Evolutionary conservation across 371 early-diverging fungal genomes (phyloP).

Genomic region (Mortierella sp.): DNA sequence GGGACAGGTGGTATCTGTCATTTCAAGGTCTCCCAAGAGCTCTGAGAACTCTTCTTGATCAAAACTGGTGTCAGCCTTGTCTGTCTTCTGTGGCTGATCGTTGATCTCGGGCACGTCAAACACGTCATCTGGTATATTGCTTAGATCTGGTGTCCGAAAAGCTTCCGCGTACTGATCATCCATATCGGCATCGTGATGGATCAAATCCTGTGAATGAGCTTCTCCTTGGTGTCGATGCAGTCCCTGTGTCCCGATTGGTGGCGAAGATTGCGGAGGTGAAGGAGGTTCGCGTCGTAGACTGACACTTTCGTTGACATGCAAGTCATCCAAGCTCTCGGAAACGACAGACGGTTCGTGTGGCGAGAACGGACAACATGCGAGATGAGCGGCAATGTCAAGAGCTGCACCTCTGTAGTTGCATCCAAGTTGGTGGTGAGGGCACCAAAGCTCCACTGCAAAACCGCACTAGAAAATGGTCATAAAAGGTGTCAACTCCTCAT

Average conservation of each 20-base stretch:
- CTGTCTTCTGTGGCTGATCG: not conserved
- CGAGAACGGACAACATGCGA: conserved; percentile 18
- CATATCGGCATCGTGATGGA: not conserved
- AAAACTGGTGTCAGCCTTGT: not conserved
- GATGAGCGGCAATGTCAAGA: conserved; percentile 18
- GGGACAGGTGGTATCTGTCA: conserved; percentile 24
- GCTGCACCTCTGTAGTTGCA: conserved; percentile 25
- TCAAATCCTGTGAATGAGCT: not conserved
- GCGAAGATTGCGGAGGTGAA: conserved; percentile 42
- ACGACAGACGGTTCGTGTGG: not conserved
- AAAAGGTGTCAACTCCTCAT: not conserved
- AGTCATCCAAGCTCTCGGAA: not conserved
- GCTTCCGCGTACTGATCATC: not conserved
- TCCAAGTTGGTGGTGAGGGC: conserved; percentile 22
- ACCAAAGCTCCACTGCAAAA: conserved; percentile 17
- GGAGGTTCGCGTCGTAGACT: conserved; percentile 8
- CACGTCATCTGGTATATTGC: not conserved
- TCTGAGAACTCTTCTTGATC: conserved; percentile 18
- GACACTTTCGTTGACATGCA: not conserved
- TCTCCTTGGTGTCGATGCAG: not conserved
- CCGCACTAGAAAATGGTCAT: conserved; percentile 14
- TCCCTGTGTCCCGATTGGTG: not conserved
- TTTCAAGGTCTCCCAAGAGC: conserved; percentile 29
- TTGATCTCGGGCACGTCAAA: not conserved
- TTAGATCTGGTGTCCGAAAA: not conserved